Evolutionary conservation across 495 filamentous ascomycete genomes (phyloP), one percentile per base, ranked within the genome.

Genomic region (Rhizodiscina lignyota): DNA sequence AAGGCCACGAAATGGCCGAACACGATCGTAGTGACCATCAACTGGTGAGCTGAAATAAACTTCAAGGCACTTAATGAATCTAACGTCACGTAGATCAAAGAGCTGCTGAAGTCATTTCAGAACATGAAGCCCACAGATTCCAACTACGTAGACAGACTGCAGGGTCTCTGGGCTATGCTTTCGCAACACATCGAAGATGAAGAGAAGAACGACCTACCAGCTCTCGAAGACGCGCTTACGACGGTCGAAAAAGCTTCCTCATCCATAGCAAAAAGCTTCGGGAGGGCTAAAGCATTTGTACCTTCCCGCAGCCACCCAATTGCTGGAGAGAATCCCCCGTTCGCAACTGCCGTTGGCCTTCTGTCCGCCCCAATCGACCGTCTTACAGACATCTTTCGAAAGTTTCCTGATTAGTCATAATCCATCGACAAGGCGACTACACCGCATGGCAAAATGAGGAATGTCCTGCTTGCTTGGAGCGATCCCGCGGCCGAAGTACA

Each of bases 1-100:
- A 56, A 49, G 77, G 67, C 12, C 29, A 51, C 12, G 39, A 48
- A 0, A 57, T 77, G 45, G 70, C 71, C 0, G 60, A 77, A 17
- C 70, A 69, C 36, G 70, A 79, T 42, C 62, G 74, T 2, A 40
- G 52, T 8, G 61, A 78, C 38, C 74, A 83, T 52, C 63, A 66
- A 18, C 41, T 42, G 4, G 72, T 74, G 50, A 33, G 53, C 41
- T 11, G 8, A 13, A 15, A 6, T 6, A 12, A 15, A 12, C 6
- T 32, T 8, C 6, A 32, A 17, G 6, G 6, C 16, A 17, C 6
- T 32, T 11, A 6, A 12, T 32, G 17, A 13, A 28, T 13, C 32
- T 40, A 32, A 34, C 21, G 13, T 21, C 21, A n/a, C 30, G 18
- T 35, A 79, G 74, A 61, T 79, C 31, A 82, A 79, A 49, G 62